Percentiles rank a stretch among this genome's conserved stretches.
Evolutionary conservation across 129 eudicot genomes (phyloP).

Genomic region (Apium graveolens): DNA sequence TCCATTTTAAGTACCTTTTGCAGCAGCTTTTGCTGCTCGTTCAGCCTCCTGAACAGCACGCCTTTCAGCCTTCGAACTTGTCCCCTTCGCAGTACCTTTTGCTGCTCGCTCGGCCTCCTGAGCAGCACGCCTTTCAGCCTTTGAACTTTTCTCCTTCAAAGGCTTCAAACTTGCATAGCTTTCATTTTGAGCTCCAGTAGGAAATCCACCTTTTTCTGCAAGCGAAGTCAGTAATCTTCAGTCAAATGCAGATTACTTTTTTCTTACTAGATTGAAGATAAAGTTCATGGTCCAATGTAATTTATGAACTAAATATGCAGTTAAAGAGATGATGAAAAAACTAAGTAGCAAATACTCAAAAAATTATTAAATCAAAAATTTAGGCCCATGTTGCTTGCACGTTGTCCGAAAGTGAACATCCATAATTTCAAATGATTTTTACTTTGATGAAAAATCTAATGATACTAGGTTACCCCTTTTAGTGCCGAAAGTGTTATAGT

Average conservation of each 20-base stretch:
- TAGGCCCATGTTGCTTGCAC: not conserved
- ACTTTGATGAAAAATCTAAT: not conserved
- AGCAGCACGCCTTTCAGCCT: slow-evolving; percentile 90
- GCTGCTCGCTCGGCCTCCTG: slow-evolving; percentile 94
- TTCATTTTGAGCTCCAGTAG: slow-evolving; percentile 38
- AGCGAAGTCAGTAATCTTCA: slow-evolving; percentile 7
- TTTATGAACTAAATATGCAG: not conserved
- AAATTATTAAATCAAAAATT: not conserved
- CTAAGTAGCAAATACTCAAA: not conserved
- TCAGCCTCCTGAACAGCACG: slow-evolving; percentile 93
- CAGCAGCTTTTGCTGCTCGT: slow-evolving; percentile 84
- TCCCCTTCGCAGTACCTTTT: slow-evolving; percentile 42
- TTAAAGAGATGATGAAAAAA: not conserved
- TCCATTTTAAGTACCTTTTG: slow-evolving; percentile 39
- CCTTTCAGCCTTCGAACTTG: slow-evolving; percentile 81
- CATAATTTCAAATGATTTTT: not conserved
- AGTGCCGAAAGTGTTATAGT: not conserved
- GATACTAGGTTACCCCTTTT: not conserved
- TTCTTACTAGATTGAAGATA: not conserved
- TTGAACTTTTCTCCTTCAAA: slow-evolving; percentile 68
- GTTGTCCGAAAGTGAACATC: not conserved
- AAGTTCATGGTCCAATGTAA: not conserved
- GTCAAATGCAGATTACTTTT: not conserved
- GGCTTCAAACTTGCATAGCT: slow-evolving; percentile 40
- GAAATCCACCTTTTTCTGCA: slow-evolving; percentile 39